Conservation (phyloP, 2,329 filamentous ascomycete genomes). For the Exophiala sp. region DNA sequence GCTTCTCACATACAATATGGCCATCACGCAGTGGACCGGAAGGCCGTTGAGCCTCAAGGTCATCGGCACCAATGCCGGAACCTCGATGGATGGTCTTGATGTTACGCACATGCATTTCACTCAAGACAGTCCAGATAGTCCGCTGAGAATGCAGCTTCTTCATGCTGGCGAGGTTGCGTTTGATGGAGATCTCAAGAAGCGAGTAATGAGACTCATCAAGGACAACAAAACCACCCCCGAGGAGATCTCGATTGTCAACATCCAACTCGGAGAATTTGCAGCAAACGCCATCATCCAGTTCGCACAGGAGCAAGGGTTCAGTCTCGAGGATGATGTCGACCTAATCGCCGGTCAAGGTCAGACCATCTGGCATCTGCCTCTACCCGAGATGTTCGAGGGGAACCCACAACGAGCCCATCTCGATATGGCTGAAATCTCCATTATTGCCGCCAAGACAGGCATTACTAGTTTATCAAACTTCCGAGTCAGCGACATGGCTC, state of each 20-base stretch:
- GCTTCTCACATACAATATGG: neutral
- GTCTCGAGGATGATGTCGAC: slow-evolving; percentile 25
- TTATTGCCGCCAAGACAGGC: slow-evolving; percentile 29
- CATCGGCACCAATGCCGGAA: slow-evolving; percentile 25
- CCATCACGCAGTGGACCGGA: slow-evolving; percentile 7
- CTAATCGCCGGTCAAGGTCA: slow-evolving; percentile 30
- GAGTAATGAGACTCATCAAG: slow-evolving; percentile 28
- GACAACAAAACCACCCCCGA: slow-evolving; percentile 28
- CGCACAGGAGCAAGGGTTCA: slow-evolving; percentile 23
- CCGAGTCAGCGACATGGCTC: slow-evolving; percentile 28
- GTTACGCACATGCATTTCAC: slow-evolving; percentile 29
- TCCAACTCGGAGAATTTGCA: slow-evolving; percentile 26
- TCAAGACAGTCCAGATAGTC: slow-evolving; percentile 27
- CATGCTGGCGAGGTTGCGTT: slow-evolving; percentile 22
- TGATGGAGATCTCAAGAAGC: slow-evolving; percentile 20
- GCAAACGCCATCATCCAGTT: slow-evolving; percentile 26
- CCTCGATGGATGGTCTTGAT: slow-evolving; percentile 32
- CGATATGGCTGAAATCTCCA: slow-evolving; percentile 25
- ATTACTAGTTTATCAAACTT: slow-evolving; percentile 28
- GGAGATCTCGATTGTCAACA: slow-evolving; percentile 30
- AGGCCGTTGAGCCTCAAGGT: slow-evolving; percentile 13
- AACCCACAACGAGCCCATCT: slow-evolving; percentile 26
- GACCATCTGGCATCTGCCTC: slow-evolving; percentile 30
- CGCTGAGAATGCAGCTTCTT: slow-evolving; percentile 25
- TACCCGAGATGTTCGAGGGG: slow-evolving; percentile 27